Base-by-base conservation (phyloP, 2,329 filamentous ascomycete genomes). In the Xylaria sp. region DNA sequence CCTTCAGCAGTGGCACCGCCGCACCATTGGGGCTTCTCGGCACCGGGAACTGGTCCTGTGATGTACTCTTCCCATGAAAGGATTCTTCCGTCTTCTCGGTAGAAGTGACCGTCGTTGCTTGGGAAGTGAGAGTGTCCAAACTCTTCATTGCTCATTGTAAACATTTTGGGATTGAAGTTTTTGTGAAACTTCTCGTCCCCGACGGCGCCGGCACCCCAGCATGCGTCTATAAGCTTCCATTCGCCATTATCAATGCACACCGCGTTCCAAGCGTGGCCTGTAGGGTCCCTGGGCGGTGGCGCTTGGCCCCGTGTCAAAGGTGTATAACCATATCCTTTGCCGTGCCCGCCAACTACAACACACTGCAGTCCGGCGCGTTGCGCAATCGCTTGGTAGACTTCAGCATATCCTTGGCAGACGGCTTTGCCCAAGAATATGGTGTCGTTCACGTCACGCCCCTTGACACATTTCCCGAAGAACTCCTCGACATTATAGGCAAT, bases 141-240 rank as follows among this genome's bases (percentile, higher is more conserved):
- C 29, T 90, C 85, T 55, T 94, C 89, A 72, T 97, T 97, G 52
- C 77, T 75, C 61, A 79, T 75, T 2, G 78, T 84, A 68, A 90
- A 90, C 65, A 85, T 77, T 7, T 81, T 75, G 0, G 92, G 86
- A 1, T 80, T 83, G 74, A 97, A 96, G 3, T 80, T 73, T 68
- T 89, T 84, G 43, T 84, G 84, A 77, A 93, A 97, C 1, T 80
- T 75, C 58, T 83, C 77, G 15, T 71, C 80, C 43, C 81, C 76
- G 8, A 96, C 77, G 64, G 86, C 81, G 1, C 94, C 94, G 0
- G 94, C 92, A 38, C 95, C 95, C 95, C 95, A 99, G 73, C 94
- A 98, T 0, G 90, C 78, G 71, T 99, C 95, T 49, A 98, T 79
- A 1, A 98, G 83, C 76, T 97, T 97, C 94, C 94, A 98, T 66